Evolutionary conservation across 805 yeast genomes (phyloP).

Genomic region (Wickerhamomyces chambardii): DNA sequence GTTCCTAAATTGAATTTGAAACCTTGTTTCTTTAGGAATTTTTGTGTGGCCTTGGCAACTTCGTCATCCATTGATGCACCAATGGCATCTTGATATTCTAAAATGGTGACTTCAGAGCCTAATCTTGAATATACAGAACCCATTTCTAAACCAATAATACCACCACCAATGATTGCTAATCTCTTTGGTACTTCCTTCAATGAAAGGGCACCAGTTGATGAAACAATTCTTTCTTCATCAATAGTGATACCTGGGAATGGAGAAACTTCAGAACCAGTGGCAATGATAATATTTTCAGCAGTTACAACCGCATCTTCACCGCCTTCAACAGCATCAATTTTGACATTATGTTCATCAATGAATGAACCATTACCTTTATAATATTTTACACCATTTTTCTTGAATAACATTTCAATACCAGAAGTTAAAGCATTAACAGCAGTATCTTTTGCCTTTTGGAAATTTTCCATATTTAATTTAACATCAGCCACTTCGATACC

Average conservation of each 20-base stretch:
- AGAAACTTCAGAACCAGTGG: conserved; percentile 97
- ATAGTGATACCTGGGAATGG: conserved; percentile 98
- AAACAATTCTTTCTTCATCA: conserved; percentile 94
- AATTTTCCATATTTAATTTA: conserved; percentile 60
- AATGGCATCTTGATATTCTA: conserved; percentile 83
- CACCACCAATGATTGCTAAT: conserved; percentile 94
- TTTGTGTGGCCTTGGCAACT: conserved; percentile 85
- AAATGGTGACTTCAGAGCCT: conserved; percentile 91
- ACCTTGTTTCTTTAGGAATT: conserved; percentile 90
- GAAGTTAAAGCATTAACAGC: conserved; percentile 85
- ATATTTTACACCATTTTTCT: conserved; percentile 91
- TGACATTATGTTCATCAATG: conserved; percentile 66
- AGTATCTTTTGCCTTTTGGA: conserved; percentile 88
- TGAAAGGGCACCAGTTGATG: conserved; percentile 87
- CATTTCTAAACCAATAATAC: conserved; percentile 99
- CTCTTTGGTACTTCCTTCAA: conserved; percentile 88
- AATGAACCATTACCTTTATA: conserved; percentile 91
- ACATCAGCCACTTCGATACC: conserved; percentile 88
- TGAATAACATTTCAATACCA: conserved; percentile 91
- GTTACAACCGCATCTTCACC: conserved; percentile 62
- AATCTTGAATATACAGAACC: conserved; percentile 95
- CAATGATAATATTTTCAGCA: conserved; percentile 87
- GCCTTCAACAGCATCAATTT: conserved; percentile 84
- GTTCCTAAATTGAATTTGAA: conserved; percentile 87
- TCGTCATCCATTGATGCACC: conserved; percentile 99